Evolutionary conservation across 2,329 filamentous ascomycete species (phyloP), one percentile per base, ranked within the genome.

Genomic region (Colletotrichum sojae): DNA sequence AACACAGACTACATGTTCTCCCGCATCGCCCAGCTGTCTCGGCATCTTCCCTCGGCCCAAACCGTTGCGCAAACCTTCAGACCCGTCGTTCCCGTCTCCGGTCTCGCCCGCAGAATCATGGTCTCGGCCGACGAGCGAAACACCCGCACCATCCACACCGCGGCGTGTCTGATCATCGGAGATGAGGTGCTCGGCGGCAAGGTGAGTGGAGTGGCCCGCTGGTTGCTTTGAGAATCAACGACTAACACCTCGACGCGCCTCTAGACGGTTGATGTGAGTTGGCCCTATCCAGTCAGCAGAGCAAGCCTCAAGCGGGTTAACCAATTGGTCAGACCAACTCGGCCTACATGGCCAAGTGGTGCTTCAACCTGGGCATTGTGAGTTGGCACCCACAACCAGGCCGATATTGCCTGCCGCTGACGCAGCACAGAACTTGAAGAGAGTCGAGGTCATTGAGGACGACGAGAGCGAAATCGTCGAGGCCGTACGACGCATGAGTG

Each of bases 171-270:
- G 72, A 94, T 99, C 69, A 98, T 99, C 75, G 95, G 95, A n/a
- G 95, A 98, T 82, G 95, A 98, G 80, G 94, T 98, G 5, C 86
- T 98, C 4, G 95, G 94, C 22, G 95, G 96, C 75, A 98, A 98
- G 91, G 95, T 94, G 79, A 72, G 84, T 76, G n/a, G 27, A 49
- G 53, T 10, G 25, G n/a, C 27, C 10, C 16, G 20, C 31, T 1
- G 15, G 63, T 55, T 10, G 8, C 8, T 36, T 10, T 10, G 31
- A 36, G 31, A 36, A 8, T 27, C 39, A 5, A 22, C 5, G 18
- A 36, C 59, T 69, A 27, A 71, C 31, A 10, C 8, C 9, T 20
- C 54, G 48, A 16, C 54, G n/a, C 52, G 9, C 22, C 13, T 12
- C 31, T 58, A 82, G 78, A 80, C 78, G 54, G 79, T 82, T 57